Conservation (phyloP, 1,284 basidiomycete species). For the Prillingera fragicola region DNA sequence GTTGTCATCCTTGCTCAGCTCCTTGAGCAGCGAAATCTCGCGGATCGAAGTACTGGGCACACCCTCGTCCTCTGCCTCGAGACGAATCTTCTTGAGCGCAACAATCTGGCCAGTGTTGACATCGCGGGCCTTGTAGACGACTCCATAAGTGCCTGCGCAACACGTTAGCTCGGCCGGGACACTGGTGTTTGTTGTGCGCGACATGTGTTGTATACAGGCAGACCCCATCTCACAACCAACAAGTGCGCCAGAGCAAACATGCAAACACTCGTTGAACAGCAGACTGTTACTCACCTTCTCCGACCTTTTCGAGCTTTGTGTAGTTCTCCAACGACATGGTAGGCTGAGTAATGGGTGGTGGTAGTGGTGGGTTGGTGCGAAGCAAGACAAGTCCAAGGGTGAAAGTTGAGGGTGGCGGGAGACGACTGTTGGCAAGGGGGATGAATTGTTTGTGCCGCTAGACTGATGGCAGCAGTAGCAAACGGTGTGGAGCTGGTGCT, state of each 20-base stretch:
- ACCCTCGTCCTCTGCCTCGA: conserved; percentile 91
- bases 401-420: no score
- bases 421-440: neutral
- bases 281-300: conserved; percentile 46
- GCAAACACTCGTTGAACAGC: no score
- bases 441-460: no score
- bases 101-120: conserved; percentile 70
- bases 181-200: no score
- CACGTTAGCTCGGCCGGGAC: no score
- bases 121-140: conserved; percentile 91
- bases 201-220: no score
- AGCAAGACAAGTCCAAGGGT: neutral
- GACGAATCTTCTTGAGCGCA: conserved; percentile 94
- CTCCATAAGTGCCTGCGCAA: conserved; percentile 93
- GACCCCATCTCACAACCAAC: no score
- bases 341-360: neutral
- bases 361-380: neutral
- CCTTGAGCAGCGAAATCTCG: conserved; percentile 94
- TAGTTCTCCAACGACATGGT: conserved; percentile 49
- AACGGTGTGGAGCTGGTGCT: neutral
- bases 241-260: no score
- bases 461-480: no score
- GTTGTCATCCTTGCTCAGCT: conserved; percentile 84
- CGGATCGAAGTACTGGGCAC: conserved; percentile 96
- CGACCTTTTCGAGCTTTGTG: conserved; percentile 76